Conservation (phyloP, 305 asterid species). For the Plantago coronopus region DNA sequence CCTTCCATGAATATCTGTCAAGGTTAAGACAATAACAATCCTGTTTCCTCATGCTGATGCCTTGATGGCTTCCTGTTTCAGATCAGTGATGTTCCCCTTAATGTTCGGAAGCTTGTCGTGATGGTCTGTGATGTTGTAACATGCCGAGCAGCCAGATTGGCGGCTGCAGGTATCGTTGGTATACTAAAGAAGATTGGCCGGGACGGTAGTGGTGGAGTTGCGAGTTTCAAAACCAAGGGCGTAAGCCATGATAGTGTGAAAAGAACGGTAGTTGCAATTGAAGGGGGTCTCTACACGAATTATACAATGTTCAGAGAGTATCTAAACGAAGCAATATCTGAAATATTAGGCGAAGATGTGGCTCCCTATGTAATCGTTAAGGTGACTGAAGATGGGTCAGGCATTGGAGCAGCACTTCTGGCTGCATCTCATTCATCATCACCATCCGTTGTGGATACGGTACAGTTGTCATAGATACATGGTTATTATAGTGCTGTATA, state of each 20-base stretch:
- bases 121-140: conserved; percentile 77
- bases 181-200: conserved; percentile 81
- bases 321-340: conserved; percentile 59
- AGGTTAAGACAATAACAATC: no score
- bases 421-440: conserved; percentile 61
- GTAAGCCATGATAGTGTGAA: conserved; percentile 37
- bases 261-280: conserved; percentile 78
- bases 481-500: conserved; percentile 17
- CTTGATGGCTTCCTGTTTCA: conserved; percentile 25
- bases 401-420: conserved; percentile 83
- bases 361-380: conserved; percentile 51
- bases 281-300: conserved; percentile 69
- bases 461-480: conserved; percentile 31
- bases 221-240: conserved; percentile 39
- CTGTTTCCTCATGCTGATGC: conserved; percentile 5
- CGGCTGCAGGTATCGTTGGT: conserved; percentile 84
- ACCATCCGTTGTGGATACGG: conserved; percentile 24
- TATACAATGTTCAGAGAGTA: conserved; percentile 68
- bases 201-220: conserved; percentile 57
- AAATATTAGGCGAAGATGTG: conserved; percentile 66
- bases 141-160: conserved; percentile 76
- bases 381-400: conserved; percentile 71
- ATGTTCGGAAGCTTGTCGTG: conserved; percentile 67
- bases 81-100: conserved; percentile 58
- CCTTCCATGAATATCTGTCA: neutral